A percentile compares a stretch with the other conserved stretches of the same genome.
phyloP scores from a whole-genome alignment of 164 flowering plant species.

The Santalum album region DNA sequence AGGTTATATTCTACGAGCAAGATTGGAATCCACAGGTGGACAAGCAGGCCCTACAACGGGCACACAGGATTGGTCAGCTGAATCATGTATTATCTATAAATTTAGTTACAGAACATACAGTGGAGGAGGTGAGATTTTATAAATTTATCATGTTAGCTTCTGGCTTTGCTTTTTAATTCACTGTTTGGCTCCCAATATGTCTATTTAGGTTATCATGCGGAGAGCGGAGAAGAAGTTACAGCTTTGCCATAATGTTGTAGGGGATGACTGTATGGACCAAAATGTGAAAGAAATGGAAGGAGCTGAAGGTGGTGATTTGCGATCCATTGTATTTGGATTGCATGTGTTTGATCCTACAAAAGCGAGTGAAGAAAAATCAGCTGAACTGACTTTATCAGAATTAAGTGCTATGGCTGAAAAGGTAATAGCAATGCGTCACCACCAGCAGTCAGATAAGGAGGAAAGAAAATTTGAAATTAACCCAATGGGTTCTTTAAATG shows the following conservation, averaged over 20 bases:
- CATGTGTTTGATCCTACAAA: conserved; percentile 62
- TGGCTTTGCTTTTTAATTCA: not conserved
- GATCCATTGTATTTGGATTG: conserved; percentile 68
- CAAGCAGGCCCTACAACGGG: conserved; percentile 90
- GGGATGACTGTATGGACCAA: conserved; percentile 34
- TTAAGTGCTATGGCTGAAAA: conserved; percentile 51
- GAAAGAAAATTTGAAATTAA: conserved; percentile 49
- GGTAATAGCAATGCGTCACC: conserved; percentile 51
- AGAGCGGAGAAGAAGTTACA: conserved; percentile 77
- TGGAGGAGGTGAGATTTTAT: conserved; percentile 63
- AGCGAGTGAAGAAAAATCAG: conserved; percentile 24
- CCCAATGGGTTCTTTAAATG: conserved; percentile 25
- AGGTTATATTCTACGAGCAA: conserved; percentile 98
- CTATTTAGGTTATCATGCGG: conserved; percentile 65
- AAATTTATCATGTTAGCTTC: not conserved
- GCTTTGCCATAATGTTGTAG: conserved; percentile 70
- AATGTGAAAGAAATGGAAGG: conserved; percentile 34
- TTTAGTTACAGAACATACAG: conserved; percentile 50
- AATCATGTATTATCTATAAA: conserved; percentile 77
- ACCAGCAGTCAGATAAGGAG: conserved; percentile 22
- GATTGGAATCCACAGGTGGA: conserved; percentile 99
- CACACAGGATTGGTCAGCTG: conserved; percentile 87
- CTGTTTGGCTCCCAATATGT: conserved; percentile 5
- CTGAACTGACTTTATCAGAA: conserved; percentile 30
- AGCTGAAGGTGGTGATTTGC: conserved; percentile 54